Percentiles rank a stretch among this genome's conserved stretches.
Conservation (phyloP, 768 basidiomycete species). For the Boletus edulis region DNA sequence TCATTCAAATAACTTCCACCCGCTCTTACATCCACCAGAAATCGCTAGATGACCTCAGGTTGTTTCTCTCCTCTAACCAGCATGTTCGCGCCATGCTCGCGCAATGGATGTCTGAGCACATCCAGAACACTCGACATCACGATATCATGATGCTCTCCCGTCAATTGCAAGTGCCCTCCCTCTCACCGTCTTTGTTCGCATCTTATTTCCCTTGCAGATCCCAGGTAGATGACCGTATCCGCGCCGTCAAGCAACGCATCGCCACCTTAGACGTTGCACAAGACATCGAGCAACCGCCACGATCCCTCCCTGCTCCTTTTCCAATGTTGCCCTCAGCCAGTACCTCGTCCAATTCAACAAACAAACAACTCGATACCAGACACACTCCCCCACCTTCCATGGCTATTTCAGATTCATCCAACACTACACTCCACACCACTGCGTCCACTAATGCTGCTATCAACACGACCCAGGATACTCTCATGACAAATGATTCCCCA, state of each 20-base stretch:
- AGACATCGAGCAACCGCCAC: background rate
- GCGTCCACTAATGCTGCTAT: background rate
- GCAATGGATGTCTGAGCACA: conserved; percentile 23
- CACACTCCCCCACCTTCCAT: conserved; percentile 16
- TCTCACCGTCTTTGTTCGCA: background rate
- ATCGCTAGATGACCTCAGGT: conserved; percentile 28
- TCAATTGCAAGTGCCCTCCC: conserved; percentile 34
- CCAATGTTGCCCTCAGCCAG: conserved; percentile 1
- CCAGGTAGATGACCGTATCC: conserved; percentile 37
- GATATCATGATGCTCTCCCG: conserved; percentile 44
- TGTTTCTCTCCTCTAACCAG: conserved; percentile 23
- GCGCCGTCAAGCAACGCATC: conserved; percentile 37
- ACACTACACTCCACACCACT: conserved; percentile 6
- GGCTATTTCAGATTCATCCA: conserved; percentile 17
- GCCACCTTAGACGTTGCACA: conserved; percentile 7
- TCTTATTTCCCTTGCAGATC: conserved; percentile 25
- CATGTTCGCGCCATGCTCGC: conserved; percentile 16
- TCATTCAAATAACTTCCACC: background rate
- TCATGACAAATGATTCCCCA: conserved; percentile 6
- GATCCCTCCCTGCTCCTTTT: background rate
- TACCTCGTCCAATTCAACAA: background rate
- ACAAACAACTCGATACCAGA: background rate
- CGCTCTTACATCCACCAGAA: conserved; percentile 16
- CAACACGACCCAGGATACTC: background rate
- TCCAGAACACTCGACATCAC: conserved; percentile 17